Conservation (phyloP, 768 basidiomycete species). For the Hygrophorus pudorinus region DNA sequence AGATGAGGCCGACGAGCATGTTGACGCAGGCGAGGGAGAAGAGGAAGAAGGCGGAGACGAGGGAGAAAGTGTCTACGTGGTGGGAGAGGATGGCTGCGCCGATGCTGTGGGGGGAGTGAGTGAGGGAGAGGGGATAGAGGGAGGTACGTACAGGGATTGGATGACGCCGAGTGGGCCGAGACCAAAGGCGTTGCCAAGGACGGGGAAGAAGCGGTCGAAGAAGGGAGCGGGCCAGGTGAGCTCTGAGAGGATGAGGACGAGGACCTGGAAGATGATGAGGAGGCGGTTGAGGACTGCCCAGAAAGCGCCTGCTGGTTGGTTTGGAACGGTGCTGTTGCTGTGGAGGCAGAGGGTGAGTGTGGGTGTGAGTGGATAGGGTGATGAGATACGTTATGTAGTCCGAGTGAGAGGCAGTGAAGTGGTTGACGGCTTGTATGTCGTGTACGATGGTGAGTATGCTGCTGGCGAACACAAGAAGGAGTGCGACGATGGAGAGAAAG, state of each 20-base stretch:
- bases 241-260: conserved; percentile 73
- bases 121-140: neutral
- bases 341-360: neutral
- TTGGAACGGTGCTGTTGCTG: conserved; percentile 79
- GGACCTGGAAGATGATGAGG: conserved; percentile 73
- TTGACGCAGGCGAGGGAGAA: conserved; percentile 79
- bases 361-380: neutral
- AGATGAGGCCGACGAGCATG: conserved; percentile 72
- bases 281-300: conserved; percentile 83
- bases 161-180: conserved; percentile 83
- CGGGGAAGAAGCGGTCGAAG: conserved; percentile 85
- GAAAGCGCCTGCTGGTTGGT: conserved; percentile 86
- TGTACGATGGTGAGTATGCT: conserved; percentile 65
- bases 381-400: conserved; percentile 69
- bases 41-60: conserved; percentile 80
- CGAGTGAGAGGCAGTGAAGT: conserved; percentile 42
- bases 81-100: conserved; percentile 66
- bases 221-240: conserved; percentile 66
- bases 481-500: conserved; percentile 61
- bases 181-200: conserved; percentile 80
- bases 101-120: conserved; percentile 27
- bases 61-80: conserved; percentile 73
- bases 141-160: conserved; percentile 59
- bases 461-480: conserved; percentile 74
- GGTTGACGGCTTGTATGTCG: conserved; percentile 69